A percentile compares a stretch with the other conserved stretches of the same genome.
Evolutionary conservation across 2,329 filamentous ascomycete genomes (phyloP).

Genomic region (Fusarium papillatum): DNA sequence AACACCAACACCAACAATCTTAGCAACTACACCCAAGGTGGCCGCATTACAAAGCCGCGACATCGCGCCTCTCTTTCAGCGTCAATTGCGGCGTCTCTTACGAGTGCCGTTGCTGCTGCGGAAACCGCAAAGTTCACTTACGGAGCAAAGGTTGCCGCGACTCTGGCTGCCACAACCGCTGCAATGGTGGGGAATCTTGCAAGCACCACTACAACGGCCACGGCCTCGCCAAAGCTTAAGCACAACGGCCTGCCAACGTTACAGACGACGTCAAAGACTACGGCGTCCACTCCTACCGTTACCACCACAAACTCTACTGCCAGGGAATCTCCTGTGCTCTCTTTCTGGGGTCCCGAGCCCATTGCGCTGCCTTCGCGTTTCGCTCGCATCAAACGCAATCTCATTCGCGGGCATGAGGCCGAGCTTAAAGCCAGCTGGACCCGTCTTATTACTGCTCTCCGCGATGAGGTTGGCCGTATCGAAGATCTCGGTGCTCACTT

Average conservation of each 20-base stretch:
- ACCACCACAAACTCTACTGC: conserved; percentile 33
- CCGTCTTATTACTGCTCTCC: conserved; percentile 65
- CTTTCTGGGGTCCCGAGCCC: conserved; percentile 69
- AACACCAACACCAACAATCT: conserved; percentile 20
- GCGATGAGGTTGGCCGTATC: conserved; percentile 65
- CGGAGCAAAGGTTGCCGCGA: conserved; percentile 35
- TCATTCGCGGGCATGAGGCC: conserved; percentile 67
- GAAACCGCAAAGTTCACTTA: conserved; percentile 38
- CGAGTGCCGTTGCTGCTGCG: conserved; percentile 33
- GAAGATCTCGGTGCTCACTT: conserved; percentile 63
- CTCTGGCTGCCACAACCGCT: conserved; percentile 26
- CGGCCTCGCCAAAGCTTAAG: conserved; percentile 33
- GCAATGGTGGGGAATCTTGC: conserved; percentile 30
- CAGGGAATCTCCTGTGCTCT: conserved; percentile 66
- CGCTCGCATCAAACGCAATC: conserved; percentile 66
- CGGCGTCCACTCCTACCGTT: conserved; percentile 20
- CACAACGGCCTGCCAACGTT: conserved; percentile 20
- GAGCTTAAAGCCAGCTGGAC: conserved; percentile 68
- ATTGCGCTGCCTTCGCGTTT: conserved; percentile 72
- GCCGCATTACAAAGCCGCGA: conserved; percentile 44
- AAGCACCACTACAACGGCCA: conserved; percentile 30
- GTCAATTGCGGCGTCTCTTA: conserved; percentile 35
- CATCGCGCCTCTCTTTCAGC: conserved; percentile 39
- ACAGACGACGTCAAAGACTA: conserved; percentile 18
- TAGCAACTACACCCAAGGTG: conserved; percentile 37